Base-by-base conservation (phyloP, 169 alveolate species). In the Eimeria maxima region DNA sequence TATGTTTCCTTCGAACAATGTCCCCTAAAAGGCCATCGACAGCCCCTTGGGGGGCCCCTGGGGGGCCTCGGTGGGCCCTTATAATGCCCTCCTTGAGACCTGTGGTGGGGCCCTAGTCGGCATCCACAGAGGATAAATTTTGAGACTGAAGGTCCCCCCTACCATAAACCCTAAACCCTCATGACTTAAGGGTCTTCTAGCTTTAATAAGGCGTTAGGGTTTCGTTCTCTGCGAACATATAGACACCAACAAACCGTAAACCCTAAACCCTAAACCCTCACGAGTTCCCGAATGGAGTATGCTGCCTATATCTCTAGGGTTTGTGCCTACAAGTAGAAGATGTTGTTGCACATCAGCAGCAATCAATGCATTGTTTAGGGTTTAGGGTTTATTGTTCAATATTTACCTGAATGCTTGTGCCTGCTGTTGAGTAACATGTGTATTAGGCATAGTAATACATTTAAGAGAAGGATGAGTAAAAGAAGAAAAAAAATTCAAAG, bases 131-230 rank as follows among this genome's bases (percentile, higher is more conserved):
- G 20, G 80, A 45, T 42, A 45, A 16, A n/a, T n/a, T n/a, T n/a
- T n/a, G n/a, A n/a, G n/a, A n/a, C 11, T 50, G 11, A 50, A 11
- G 57, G 57, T 5, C 18, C 57, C 57, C 57, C 57, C 11, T 50
- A 50, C 5, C 5, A 50, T 50, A 50, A 7, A 50, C 57, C n/a
- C n/a, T n/a, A n/a, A n/a, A n/a, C n/a, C n/a, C n/a, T n/a, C n/a
- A n/a, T n/a, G n/a, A n/a, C n/a, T 80, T 90, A 44, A 89, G 83
- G 44, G 67, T 73, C 87, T 88, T 92, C 60, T 33, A 88, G 57
- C 60, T 80, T 74, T 74, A 92, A 63, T 63, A 88, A 74, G 42
- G 91, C 22, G 33, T 88, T 74, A 81, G 96, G 91, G 69, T 92
- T 24, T 88, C 92, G 27, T 83, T 92, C 63, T 92, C 91, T 47